A percentile compares a stretch with the other conserved stretches of the same genome.
These are phyloP conservation scores for Cairneyella variabilis DNA, from an alignment of 495 filamentous ascomycete species.

Conservation along the genomic window DNA sequence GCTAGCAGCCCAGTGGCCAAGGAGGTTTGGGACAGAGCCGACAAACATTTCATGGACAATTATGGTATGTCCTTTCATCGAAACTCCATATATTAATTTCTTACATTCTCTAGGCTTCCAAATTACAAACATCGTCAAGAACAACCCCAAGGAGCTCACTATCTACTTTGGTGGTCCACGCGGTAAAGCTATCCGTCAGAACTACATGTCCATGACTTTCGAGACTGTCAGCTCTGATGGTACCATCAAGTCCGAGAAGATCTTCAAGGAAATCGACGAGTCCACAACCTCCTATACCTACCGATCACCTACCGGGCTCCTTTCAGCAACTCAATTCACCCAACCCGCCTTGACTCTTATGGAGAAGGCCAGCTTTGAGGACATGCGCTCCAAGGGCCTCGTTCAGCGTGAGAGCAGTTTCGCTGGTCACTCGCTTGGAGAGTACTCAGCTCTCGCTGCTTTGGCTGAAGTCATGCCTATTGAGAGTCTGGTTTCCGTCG, in stretches of 20 bases:
- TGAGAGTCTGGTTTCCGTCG: slow-evolving; percentile 94
- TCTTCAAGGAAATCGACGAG: slow-evolving; percentile 96
- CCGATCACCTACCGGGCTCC: slow-evolving; percentile 87
- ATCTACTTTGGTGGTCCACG: slow-evolving; percentile 97
- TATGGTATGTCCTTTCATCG: slow-evolving; percentile 64
- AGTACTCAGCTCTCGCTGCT: slow-evolving; percentile 96
- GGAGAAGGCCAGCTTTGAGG: slow-evolving; percentile 99
- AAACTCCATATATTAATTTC: slow-evolving; percentile 1
- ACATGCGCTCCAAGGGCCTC: slow-evolving; percentile 95
- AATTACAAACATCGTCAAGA: slow-evolving; percentile 98
- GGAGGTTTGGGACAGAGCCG: slow-evolving; percentile 97
- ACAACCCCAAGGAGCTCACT: slow-evolving; percentile 98
- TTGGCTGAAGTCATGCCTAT: slow-evolving; percentile 99
- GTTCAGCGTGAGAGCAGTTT: slow-evolving; percentile 96
- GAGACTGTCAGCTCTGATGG: slow-evolving; percentile 91
- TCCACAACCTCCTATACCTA: slow-evolving; percentile 93
- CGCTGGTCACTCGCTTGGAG: slow-evolving; percentile 94
- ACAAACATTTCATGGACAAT: slow-evolving; percentile 97
- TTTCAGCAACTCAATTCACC: slow-evolving; percentile 98
- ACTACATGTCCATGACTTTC: slow-evolving; percentile 99
- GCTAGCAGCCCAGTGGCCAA: slow-evolving; percentile 85
- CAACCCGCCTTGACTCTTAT: slow-evolving; percentile 96
- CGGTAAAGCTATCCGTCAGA: slow-evolving; percentile 94
- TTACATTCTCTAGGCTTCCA: slow-evolving; percentile 67
- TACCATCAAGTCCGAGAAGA: slow-evolving; percentile 93